phyloP scores from a whole-genome alignment of 768 basidiomycete genomes.

The Austroboletus festivus region DNA sequence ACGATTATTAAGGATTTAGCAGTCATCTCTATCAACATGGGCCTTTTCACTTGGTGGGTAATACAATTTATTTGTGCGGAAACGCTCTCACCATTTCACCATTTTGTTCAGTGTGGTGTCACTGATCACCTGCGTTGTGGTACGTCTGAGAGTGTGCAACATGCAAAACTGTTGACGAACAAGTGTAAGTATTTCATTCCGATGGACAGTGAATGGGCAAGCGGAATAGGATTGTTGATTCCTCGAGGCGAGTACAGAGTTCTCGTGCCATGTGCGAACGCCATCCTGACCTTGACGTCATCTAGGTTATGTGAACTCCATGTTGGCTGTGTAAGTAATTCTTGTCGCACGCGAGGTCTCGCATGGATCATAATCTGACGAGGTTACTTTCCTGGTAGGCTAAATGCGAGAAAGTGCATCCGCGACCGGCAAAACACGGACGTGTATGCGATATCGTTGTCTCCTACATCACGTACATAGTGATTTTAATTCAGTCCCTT shows the following conservation, averaged over 20 bases:
- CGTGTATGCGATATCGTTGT: no score
- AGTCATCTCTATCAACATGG: slow-evolving; percentile 11
- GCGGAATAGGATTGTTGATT: neutral
- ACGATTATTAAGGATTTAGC: slow-evolving; percentile 9
- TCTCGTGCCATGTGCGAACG: neutral
- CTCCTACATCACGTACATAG: no score
- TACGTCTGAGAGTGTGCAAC: neutral
- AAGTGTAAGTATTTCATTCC: slow-evolving; percentile 3
- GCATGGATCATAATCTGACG: neutral
- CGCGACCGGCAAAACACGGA: neutral
- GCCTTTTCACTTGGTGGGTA: slow-evolving; percentile 12
- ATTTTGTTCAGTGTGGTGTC: neutral
- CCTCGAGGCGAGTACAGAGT: slow-evolving; percentile 3
- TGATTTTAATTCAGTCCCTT: no score
- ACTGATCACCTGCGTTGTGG: neutral
- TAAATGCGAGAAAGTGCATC: neutral
- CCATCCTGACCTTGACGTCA: neutral
- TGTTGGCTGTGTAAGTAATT: slow-evolving; percentile 12
- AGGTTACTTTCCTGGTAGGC: neutral
- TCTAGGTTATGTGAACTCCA: slow-evolving; percentile 15
- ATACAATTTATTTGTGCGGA: no score
- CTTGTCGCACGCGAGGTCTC: neutral
- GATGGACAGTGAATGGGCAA: neutral
- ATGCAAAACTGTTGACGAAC: neutral
- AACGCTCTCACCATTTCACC: no score